phyloP scores from a whole-genome alignment of 1,284 basidiomycete species.

The Vanrija pseudolonga region DNA sequence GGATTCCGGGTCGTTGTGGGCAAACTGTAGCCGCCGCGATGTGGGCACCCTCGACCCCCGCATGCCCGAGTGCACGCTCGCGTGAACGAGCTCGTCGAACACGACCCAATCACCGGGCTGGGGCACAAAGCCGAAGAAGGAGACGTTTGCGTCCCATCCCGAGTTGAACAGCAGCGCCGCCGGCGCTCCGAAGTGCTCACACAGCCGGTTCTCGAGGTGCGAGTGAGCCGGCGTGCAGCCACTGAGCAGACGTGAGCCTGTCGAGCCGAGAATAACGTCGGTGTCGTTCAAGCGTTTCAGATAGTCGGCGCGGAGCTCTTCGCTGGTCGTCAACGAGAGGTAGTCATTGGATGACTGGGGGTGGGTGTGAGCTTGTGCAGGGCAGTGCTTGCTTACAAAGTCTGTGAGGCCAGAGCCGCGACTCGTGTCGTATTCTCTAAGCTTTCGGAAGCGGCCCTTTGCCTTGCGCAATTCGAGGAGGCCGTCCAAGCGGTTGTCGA shows the following conservation, averaged over 20 bases:
- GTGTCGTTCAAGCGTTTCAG: slow-evolving; percentile 58
- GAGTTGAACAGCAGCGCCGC: slow-evolving; percentile 86
- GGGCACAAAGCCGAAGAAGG: slow-evolving; percentile 78
- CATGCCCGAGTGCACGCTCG: slow-evolving; percentile 87
- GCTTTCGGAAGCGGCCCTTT: slow-evolving; percentile 34
- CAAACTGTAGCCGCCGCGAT: slow-evolving; percentile 55
- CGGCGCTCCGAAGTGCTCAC: slow-evolving; percentile 61
- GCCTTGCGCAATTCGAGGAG: slow-evolving; percentile 28
- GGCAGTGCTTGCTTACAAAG: slow-evolving; percentile 31
- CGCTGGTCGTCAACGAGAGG: slow-evolving; percentile 71
- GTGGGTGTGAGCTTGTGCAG: neutral
- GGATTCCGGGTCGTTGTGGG: slow-evolving; percentile 64
- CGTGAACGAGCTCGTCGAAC: slow-evolving; percentile 87
- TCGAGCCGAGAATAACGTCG: slow-evolving; percentile 71
- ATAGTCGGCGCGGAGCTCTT: slow-evolving; percentile 58
- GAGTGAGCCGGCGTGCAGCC: slow-evolving; percentile 66
- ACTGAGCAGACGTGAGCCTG: slow-evolving; percentile 85
- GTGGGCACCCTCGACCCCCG: slow-evolving; percentile 60
- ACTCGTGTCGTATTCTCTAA: slow-evolving; percentile 36
- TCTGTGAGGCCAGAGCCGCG: slow-evolving; percentile 24
- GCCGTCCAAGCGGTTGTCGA: slow-evolving; percentile 25
- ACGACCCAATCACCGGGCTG: slow-evolving; percentile 74
- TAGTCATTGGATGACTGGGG: slow-evolving; percentile 71
- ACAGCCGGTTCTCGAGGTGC: slow-evolving; percentile 65
- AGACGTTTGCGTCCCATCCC: slow-evolving; percentile 91